Base-by-base conservation (phyloP, 495 filamentous ascomycete genomes). In the Poronia punctata region DNA sequence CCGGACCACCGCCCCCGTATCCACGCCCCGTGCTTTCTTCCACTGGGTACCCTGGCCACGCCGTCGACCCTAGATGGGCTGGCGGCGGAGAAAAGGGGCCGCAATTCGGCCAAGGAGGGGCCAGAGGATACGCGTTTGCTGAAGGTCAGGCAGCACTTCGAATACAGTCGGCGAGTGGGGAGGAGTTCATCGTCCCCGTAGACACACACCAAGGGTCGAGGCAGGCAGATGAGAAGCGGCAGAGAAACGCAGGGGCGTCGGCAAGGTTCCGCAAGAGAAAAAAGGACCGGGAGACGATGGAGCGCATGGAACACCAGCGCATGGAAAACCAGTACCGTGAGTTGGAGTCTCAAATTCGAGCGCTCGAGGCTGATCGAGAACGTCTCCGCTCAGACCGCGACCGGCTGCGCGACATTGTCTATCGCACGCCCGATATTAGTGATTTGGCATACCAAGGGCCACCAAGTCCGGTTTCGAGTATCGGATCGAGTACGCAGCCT, bases 231-330 rank as follows among this genome's bases (percentile, higher is more conserved):
- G 86, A 94, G 66, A 97, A 95, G 62, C 73, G 86, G 35, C 86
- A 87, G 64, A 82, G 88, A 27, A 98, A 98, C 57, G 94, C 93
- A 35, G 86, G 86, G 30, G 92, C 92, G 6, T 95, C 88, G 27
- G 80, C 88, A 42, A 70, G 92, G 28, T 96, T 97, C 52, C 80
- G 92, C 39, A 80, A 84, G 55, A 75, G 90, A 37, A 78, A 85
- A 50, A 97, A 96, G 60, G 83, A 92, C 53, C 88, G 87, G 53
- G 90, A 96, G 61, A 73, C 76, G 50, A 82, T 88, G 53, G 68
- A 78, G 43, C 79, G 80, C 43, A 70, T 79, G 45, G 73, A 79
- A 23, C 62, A 66, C 54, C 75, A 67, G 36, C 78, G 79, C 29
- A 65, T 86, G 46, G 76, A 77, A 53, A 67, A 73, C 28, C 71